Conservation (phyloP, 805 yeast species). For the Alloascoidea hylecoeti region DNA sequence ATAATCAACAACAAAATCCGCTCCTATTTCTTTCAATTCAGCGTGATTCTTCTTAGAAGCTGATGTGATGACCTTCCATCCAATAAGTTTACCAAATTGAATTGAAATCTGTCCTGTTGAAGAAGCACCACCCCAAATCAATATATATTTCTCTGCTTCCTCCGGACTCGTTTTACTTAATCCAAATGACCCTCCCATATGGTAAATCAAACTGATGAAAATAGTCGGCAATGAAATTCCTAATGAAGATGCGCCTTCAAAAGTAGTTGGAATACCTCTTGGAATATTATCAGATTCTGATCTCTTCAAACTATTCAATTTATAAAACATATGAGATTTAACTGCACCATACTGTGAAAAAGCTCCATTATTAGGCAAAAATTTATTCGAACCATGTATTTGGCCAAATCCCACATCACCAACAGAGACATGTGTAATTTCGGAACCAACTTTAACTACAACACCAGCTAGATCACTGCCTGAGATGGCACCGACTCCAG, state of each 20-base stretch:
- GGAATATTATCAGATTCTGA: too few relatives aligned
- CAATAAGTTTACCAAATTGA: too few relatives aligned
- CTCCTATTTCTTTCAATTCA: slow-evolving; percentile 30
- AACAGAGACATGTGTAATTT: slow-evolving; percentile 55
- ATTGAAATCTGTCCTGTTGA: slow-evolving; percentile 43
- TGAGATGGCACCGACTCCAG: slow-evolving; percentile 7
- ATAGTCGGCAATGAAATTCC: neutral
- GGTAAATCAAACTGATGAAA: neutral
- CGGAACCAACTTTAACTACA: slow-evolving; percentile 63
- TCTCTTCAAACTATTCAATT: neutral
- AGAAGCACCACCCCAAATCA: slow-evolving; percentile 60
- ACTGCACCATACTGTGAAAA: neutral
- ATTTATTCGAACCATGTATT: neutral
- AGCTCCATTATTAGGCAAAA: neutral
- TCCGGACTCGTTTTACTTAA: neutral
- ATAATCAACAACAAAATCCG: slow-evolving; percentile 37
- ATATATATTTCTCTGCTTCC: slow-evolving; percentile 12
- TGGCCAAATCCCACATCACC: slow-evolving; percentile 57
- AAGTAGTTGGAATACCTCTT: neutral
- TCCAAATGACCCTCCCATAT: neutral
- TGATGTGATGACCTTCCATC: slow-evolving; percentile 31
- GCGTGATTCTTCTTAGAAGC: slow-evolving; percentile 34
- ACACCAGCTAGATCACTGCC: slow-evolving; percentile 89
- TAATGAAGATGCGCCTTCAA: neutral
- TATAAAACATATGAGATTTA: neutral